Percentiles rank a stretch among this genome's conserved stretches.
Evolutionary conservation across 805 yeast genomes (phyloP).

Genomic region (Spathaspora sp.): DNA sequence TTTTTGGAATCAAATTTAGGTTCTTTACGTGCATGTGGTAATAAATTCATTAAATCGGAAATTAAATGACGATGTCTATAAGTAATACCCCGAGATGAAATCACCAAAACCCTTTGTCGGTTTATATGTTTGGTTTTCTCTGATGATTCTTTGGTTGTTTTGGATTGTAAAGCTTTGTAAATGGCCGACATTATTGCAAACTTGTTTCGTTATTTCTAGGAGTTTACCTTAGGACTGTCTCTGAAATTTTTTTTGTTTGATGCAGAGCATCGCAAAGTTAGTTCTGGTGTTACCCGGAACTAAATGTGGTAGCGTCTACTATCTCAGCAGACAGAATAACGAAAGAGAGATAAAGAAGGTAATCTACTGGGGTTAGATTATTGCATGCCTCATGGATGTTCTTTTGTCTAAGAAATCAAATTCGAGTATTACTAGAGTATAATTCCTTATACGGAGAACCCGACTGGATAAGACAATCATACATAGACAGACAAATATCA

Average conservation of each 20-base stretch:
- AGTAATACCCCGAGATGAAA: constrained; percentile 93
- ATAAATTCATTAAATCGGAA: constrained; percentile 67
- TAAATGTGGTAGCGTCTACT: neutral
- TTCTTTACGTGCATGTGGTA: constrained; percentile 96
- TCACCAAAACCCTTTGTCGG: constrained; percentile 82
- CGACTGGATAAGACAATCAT: too few relatives aligned
- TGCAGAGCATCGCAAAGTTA: neutral
- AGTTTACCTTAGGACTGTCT: too few relatives aligned
- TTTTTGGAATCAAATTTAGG: constrained; percentile 94
- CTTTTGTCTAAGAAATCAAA: neutral
- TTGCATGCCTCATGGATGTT: too few relatives aligned
- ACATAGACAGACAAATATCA: too few relatives aligned
- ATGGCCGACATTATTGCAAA: constrained; percentile 37
- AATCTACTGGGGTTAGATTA: too few relatives aligned
- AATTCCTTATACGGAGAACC: neutral
- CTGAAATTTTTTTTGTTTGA: neutral
- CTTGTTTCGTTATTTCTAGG: neutral
- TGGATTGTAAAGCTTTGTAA: constrained; percentile 42
- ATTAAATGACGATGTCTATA: constrained; percentile 94
- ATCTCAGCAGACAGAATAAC: neutral
- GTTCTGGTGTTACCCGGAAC: neutral
- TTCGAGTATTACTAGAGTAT: neutral
- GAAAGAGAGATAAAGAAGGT: neutral
- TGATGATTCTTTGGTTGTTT: constrained; percentile 45
- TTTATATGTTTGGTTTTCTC: constrained; percentile 60